phyloP scores from a whole-genome alignment of 108 stramenopile species.

The Nitzschia palea region DNA sequence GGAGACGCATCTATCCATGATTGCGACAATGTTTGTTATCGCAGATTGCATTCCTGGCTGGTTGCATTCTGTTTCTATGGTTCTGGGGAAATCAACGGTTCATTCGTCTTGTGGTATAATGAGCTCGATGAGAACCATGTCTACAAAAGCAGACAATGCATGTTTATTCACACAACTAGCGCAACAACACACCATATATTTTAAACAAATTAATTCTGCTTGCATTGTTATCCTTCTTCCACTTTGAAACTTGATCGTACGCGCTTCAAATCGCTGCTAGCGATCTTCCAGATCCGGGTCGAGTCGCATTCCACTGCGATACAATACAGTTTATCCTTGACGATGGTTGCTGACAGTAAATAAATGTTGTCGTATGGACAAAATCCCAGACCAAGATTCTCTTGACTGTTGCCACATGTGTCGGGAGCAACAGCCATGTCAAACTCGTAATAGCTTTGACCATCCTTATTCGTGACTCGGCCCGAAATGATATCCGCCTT shows the following conservation, averaged over 20 bases:
- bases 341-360: conserved; percentile 67
- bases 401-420: conserved; percentile 51
- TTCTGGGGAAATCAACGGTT: not conserved
- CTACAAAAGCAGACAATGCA: conserved; percentile 10
- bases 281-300: conserved; percentile 67
- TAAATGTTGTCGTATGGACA: conserved; percentile 75
- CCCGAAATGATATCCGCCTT: conserved; percentile 75
- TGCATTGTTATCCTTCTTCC: conserved; percentile 23
- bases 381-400: conserved; percentile 78
- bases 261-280: conserved; percentile 67
- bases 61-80: conserved; percentile 13
- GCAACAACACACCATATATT: not conserved
- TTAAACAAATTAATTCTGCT: not conserved
- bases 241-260: conserved; percentile 66
- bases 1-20: conserved; percentile 5
- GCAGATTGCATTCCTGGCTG: conserved; percentile 1
- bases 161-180: conserved; percentile 2
- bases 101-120: not conserved
- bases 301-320: conserved; percentile 63
- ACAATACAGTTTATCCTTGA: conserved; percentile 55
- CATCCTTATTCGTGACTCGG: conserved; percentile 36
- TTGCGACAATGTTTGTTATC: not conserved
- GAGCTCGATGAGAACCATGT: conserved; percentile 17
- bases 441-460: conserved; percentile 71
- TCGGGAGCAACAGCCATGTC: conserved; percentile 76